phyloP scores from a whole-genome alignment of 768 basidiomycete genomes.

The Vararia minispora region DNA sequence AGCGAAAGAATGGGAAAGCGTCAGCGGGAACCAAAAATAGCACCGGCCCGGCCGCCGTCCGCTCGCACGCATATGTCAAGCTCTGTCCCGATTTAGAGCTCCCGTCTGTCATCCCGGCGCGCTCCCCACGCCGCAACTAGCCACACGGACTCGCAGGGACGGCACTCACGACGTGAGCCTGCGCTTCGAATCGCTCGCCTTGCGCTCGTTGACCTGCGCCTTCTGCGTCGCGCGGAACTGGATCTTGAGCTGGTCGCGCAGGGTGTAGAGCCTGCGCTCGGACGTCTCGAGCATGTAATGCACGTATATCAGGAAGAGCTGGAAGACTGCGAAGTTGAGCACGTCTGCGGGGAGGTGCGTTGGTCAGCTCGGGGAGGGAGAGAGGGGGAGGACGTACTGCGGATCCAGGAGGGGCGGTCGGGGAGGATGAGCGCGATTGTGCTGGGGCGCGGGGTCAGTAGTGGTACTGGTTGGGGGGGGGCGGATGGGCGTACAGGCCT shows the following conservation, averaged over 20 bases:
- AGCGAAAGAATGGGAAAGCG: slow-evolving; percentile 1
- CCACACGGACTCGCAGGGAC: too few species aligned
- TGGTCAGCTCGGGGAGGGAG: slow-evolving; percentile 4
- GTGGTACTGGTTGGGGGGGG: not conserved
- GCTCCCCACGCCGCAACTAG: too few species aligned
- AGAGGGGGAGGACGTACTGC: slow-evolving; percentile 22
- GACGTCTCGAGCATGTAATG: slow-evolving; percentile 34
- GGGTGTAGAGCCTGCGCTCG: slow-evolving; percentile 36
- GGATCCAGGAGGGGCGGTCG: slow-evolving; percentile 24
- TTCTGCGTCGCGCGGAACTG: slow-evolving; percentile 51
- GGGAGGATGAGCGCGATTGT: slow-evolving; percentile 27
- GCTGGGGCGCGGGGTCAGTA: slow-evolving; percentile 23
- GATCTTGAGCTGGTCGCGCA: slow-evolving; percentile 43
- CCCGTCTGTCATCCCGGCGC: too few species aligned
- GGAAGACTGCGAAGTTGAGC: slow-evolving; percentile 69
- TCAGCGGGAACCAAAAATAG: slow-evolving; percentile 15
- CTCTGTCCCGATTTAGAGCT: too few species aligned
- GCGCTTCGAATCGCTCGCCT: slow-evolving; percentile 69
- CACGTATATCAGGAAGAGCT: slow-evolving; percentile 69
- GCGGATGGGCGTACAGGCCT: slow-evolving; percentile 28
- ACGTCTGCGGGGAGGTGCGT: slow-evolving; percentile 28
- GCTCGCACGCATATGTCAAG: too few species aligned
- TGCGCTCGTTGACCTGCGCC: slow-evolving; percentile 49
- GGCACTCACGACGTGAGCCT: slow-evolving; percentile 70
- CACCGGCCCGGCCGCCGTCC: too few species aligned